Conservation (phyloP, 306 rosid genomes). For the Malus asiatica region DNA sequence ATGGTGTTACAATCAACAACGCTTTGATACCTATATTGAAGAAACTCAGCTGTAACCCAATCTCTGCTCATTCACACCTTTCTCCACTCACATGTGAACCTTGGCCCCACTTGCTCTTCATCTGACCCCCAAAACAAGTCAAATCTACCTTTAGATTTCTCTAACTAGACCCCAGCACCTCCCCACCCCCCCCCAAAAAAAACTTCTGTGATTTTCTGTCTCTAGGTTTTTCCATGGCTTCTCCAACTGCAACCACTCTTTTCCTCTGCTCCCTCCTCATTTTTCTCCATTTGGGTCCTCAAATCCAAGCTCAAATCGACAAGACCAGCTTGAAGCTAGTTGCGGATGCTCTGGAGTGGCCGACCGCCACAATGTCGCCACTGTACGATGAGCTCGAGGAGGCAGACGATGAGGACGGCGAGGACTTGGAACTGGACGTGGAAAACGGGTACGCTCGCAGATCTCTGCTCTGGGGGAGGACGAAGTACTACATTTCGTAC, state of each 20-base stretch:
- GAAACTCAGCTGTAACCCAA: conserved; percentile 56
- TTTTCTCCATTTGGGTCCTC: not conserved
- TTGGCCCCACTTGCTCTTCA: conserved; percentile 2
- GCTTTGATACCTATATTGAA: not conserved
- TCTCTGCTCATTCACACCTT: conserved; percentile 6
- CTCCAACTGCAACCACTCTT: not conserved
- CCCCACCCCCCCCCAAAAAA: not conserved
- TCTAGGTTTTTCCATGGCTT: conserved; percentile 22
- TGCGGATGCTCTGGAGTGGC: conserved; percentile 56
- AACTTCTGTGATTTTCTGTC: not conserved
- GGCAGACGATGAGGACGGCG: conserved; percentile 12
- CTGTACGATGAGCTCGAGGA: conserved; percentile 20
- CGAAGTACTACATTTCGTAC: conserved; percentile 72
- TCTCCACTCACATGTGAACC: conserved; percentile 54
- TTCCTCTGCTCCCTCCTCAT: conserved; percentile 9
- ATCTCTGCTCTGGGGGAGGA: conserved; percentile 67
- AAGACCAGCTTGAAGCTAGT: conserved; percentile 50
- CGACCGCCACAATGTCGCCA: conserved; percentile 42
- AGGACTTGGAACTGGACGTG: conserved; percentile 1
- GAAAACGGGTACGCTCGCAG: conserved; percentile 44
- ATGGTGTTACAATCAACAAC: not conserved
- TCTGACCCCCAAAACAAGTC: not conserved
- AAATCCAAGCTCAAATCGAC: conserved; percentile 33
- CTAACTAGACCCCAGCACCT: not conserved
- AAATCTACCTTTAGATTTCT: not conserved